Percentiles rank a stretch among this genome's conserved stretches.
Evolutionary conservation across 2,329 filamentous ascomycete species (phyloP).

Genomic region (Colletotrichum euphorbiae): DNA sequence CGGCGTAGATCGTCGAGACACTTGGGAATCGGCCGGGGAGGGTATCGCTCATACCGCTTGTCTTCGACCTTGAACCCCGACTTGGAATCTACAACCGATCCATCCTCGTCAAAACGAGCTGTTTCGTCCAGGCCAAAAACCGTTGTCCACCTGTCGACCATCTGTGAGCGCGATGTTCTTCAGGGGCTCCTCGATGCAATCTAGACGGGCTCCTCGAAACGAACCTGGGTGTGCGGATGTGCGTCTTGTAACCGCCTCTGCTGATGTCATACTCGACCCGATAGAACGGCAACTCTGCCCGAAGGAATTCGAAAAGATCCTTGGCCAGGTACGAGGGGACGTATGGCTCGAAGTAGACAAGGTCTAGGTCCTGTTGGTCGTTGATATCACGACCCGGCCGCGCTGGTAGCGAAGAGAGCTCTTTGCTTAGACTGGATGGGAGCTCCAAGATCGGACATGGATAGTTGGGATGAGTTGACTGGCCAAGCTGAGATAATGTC

Average conservation of each 20-base stretch:
- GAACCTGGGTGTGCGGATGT: slow-evolving; percentile 67
- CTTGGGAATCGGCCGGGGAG: slow-evolving; percentile 76
- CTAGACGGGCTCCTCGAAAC: not conserved
- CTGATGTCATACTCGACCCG: slow-evolving; percentile 80
- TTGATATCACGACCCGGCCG: slow-evolving; percentile 67
- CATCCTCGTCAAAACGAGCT: slow-evolving; percentile 64
- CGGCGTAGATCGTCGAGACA: slow-evolving; percentile 74
- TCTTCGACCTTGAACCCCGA: slow-evolving; percentile 56
- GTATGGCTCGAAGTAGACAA: slow-evolving; percentile 82
- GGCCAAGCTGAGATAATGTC: slow-evolving; percentile 21
- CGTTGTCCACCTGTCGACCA: slow-evolving; percentile 57
- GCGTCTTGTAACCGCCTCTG: slow-evolving; percentile 70
- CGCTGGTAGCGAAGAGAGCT: slow-evolving; percentile 60
- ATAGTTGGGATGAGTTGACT: slow-evolving; percentile 59
- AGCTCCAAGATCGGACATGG: slow-evolving; percentile 63
- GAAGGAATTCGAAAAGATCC: slow-evolving; percentile 76
- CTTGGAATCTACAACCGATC: slow-evolving; percentile 58
- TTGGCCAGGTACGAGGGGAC: slow-evolving; percentile 67
- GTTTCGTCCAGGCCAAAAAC: slow-evolving; percentile 72
- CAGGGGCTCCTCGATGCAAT: not conserved
- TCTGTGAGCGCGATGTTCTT: not conserved
- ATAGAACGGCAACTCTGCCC: slow-evolving; percentile 79
- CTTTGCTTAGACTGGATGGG: slow-evolving; percentile 51
- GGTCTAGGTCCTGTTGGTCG: slow-evolving; percentile 76
- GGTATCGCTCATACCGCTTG: slow-evolving; percentile 65